Conservation (phyloP, 176 grass and related monocot genomes). For the Dactylis glomerata region DNA sequence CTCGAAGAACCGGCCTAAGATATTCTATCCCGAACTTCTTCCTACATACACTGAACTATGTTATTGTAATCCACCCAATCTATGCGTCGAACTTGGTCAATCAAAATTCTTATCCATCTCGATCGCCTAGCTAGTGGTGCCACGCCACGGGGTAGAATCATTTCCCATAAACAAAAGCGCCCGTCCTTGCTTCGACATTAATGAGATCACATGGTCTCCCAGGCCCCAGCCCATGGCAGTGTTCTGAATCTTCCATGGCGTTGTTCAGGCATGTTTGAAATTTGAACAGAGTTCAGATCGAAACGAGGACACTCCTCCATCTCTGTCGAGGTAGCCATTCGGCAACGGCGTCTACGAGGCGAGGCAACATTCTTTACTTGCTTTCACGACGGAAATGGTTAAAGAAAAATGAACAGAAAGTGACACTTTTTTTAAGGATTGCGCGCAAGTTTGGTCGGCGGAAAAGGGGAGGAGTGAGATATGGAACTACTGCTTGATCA, state of each 20-base stretch:
- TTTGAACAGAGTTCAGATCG: not conserved
- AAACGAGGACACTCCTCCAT: not conserved
- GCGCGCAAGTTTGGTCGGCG: not conserved
- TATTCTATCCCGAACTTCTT: not conserved
- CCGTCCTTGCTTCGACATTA: conserved; percentile 16
- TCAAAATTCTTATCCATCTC: conserved; percentile 23
- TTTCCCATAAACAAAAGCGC: conserved; percentile 11
- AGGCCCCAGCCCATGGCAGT: too few relatives aligned
- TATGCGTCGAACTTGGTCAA: conserved; percentile 24
- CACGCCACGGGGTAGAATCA: not conserved
- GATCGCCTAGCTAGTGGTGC: not conserved
- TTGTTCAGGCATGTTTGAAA: conserved; percentile 2
- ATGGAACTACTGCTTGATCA: not conserved
- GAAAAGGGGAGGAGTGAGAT: not conserved
- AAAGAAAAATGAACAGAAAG: not conserved
- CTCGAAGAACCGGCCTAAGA: conserved; percentile 31
- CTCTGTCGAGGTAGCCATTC: conserved; percentile 7
- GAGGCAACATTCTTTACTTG: conserved; percentile 25
- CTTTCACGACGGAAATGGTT: not conserved
- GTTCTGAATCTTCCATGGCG: not conserved
- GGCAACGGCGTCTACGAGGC: conserved; percentile 38
- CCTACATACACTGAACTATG: not conserved
- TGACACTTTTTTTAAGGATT: not conserved
- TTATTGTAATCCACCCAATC: not conserved
- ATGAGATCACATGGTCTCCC: conserved; percentile 42